phyloP scores from a whole-genome alignment of 495 filamentous ascomycete species.

The Hypoxylon lenormandii region DNA sequence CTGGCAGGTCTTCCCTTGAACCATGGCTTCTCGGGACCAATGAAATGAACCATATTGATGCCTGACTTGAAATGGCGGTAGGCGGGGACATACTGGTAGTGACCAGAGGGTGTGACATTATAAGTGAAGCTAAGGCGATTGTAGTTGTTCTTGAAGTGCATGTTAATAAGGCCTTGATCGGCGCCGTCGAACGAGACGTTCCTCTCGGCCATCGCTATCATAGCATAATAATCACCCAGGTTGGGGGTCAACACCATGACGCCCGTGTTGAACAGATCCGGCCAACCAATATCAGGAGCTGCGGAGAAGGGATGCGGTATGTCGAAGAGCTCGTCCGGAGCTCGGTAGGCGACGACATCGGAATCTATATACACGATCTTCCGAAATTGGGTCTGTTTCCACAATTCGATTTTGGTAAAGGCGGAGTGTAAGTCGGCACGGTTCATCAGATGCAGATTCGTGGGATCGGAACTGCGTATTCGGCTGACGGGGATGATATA shows the following conservation, averaged over 20 bases:
- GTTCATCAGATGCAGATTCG: slow-evolving; percentile 90
- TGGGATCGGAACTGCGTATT: slow-evolving; percentile 78
- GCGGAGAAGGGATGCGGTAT: slow-evolving; percentile 83
- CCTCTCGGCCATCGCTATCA: slow-evolving; percentile 82
- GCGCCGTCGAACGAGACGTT: slow-evolving; percentile 97
- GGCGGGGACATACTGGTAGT: slow-evolving; percentile 95
- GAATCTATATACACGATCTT: slow-evolving; percentile 93
- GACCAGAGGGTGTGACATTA: slow-evolving; percentile 93
- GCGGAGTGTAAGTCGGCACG: slow-evolving; percentile 88
- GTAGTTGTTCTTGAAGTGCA: slow-evolving; percentile 84
- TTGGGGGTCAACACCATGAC: slow-evolving; percentile 91
- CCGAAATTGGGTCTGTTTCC: slow-evolving; percentile 88
- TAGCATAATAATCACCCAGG: slow-evolving; percentile 84
- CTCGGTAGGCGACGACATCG: slow-evolving; percentile 85
- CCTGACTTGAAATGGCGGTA: slow-evolving; percentile 90
- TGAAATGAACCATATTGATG: slow-evolving; percentile 92
- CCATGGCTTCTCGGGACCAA: slow-evolving; percentile 93
- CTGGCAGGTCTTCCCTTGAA: slow-evolving; percentile 70
- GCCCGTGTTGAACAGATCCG: slow-evolving; percentile 96
- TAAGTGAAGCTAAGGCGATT: slow-evolving; percentile 93
- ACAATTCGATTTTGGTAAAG: slow-evolving; percentile 96
- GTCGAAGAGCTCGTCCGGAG: slow-evolving; percentile 91
- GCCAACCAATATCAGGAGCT: slow-evolving; percentile 96
- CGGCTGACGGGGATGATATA: slow-evolving; percentile 85
- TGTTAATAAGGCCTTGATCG: slow-evolving; percentile 95